Evolutionary conservation across 495 filamentous ascomycete genomes (phyloP), one percentile per base, ranked within the genome.

Genomic region (Penicillium macrosclerotiorum): DNA sequence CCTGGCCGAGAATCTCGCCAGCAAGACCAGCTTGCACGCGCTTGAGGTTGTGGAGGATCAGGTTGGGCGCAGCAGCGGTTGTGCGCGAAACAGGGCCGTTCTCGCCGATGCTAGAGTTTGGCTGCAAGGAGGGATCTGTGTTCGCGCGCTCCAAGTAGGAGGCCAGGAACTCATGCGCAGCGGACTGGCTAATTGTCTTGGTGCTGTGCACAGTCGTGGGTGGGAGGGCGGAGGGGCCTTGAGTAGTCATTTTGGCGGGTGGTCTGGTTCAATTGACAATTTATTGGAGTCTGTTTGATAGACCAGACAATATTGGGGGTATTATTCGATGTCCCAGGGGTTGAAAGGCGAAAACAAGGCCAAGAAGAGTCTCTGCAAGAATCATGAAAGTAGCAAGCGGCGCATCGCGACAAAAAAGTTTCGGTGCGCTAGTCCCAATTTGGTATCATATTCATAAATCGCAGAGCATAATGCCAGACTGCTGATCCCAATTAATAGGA

Each of bases 21-120:
- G 74, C 65, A 13, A 85, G 63, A 12, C 84, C 85, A 1, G 79
- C 80, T 59, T 84, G 79, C 8, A 88, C 78, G 16, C 85, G 77
- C 57, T 78, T 72, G 37, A 89, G 60, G 53, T 85, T 83, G 58
- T 85, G 80, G 32, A 89, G 64, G 14, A 77, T 76, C 12, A 88
- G 55, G 18, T 80, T 76, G 1, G 75, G 72, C 16, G 67, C 74
- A 1, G 76, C 67, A 31, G 79, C 79, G 8, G 76, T 74, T 19
- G 71, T 75, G 38, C 70, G 67, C 14, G 76, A 71, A 33, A 76
- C 64, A 20, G 81, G 79, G 3, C 84, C 85, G 30, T 74, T 68
- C 45, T 82, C 73, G 35, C 71, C 78, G 56, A 89, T 77, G 43
- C 74, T 69, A 32, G 80, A 78, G 49, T 83, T 84, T 4, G 85